Conservation (phyloP, 805 yeast genomes). For the Hanseniaspora taiwanica region DNA sequence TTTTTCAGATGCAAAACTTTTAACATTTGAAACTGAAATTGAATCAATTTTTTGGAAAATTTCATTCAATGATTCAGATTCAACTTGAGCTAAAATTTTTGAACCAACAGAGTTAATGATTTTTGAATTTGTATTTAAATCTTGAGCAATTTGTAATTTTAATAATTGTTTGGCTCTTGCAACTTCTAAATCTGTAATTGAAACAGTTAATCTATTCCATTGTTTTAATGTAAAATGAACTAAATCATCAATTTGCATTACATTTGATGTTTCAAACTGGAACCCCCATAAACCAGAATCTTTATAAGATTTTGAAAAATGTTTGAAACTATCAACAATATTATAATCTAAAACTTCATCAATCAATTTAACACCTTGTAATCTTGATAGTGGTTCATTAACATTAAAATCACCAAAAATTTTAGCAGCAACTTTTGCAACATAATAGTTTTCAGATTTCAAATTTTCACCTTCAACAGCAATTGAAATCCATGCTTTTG, state of each 20-base stretch:
- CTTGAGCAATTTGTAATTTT: slow-evolving; percentile 47
- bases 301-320: slow-evolving; percentile 60
- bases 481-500: slow-evolving; percentile 65
- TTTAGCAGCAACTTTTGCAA: slow-evolving; percentile 61
- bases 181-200: slow-evolving; percentile 65
- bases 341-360: slow-evolving; percentile 59
- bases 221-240: slow-evolving; percentile 71
- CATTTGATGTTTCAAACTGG: slow-evolving; percentile 49
- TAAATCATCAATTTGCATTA: slow-evolving; percentile 55
- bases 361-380: slow-evolving; percentile 58
- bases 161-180: slow-evolving; percentile 62
- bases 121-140: slow-evolving; percentile 35
- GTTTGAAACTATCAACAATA: slow-evolving; percentile 56
- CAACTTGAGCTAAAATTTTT: slow-evolving; percentile 33
- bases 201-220: slow-evolving; percentile 75
- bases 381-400: slow-evolving; percentile 39
- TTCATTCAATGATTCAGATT: slow-evolving; percentile 38
- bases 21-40: slow-evolving; percentile 44
- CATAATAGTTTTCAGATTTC: slow-evolving; percentile 49
- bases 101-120: slow-evolving; percentile 46
- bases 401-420: slow-evolving; percentile 44
- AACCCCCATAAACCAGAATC: slow-evolving; percentile 82
- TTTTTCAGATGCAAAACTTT: slow-evolving; percentile 60
- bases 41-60: slow-evolving; percentile 49
- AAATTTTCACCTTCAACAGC: slow-evolving; percentile 63